Percentiles rank a stretch among this genome's conserved stretches.
Conservation (phyloP, 2,329 filamentous ascomycete species). For the Xylaria sp. region DNA sequence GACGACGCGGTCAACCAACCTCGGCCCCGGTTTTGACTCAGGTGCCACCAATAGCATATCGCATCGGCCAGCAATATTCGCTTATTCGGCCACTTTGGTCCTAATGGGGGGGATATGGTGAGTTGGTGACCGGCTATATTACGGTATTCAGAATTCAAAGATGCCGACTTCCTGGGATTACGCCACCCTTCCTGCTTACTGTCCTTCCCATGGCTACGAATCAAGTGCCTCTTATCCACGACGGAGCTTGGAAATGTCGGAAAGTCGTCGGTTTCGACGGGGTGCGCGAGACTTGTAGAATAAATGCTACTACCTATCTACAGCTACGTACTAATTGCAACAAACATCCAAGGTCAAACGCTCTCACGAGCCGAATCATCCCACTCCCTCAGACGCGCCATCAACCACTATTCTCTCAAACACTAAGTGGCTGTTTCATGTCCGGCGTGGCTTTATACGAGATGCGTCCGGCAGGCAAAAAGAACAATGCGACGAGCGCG, state of each 20-base stretch:
- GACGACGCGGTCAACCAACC: background rate
- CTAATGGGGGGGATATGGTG: background rate
- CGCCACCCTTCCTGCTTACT: background rate
- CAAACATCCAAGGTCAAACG: background rate
- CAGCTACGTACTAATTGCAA: slow-evolving; percentile 19
- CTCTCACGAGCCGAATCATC: background rate
- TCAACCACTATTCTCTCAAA: slow-evolving; percentile 17
- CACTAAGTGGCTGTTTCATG: slow-evolving; percentile 53
- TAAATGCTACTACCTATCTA: slow-evolving; percentile 13
- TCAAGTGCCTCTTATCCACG: background rate
- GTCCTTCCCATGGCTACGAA: background rate
- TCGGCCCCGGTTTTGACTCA: background rate
- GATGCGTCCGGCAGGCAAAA: slow-evolving; percentile 65
- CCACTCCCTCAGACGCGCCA: background rate
- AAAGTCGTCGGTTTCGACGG: background rate
- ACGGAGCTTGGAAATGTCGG: background rate
- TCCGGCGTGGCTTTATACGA: slow-evolving; percentile 59
- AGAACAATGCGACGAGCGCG: slow-evolving; percentile 64
- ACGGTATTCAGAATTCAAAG: background rate
- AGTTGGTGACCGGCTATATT: background rate
- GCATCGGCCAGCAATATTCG: background rate
- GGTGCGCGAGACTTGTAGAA: slow-evolving; percentile 24
- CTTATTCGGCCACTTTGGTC: background rate
- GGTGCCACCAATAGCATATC: background rate
- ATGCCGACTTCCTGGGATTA: background rate